Evolutionary conservation across 1,139 yeast species (phyloP).

Genomic region (Debaryomyces robertsiae): DNA sequence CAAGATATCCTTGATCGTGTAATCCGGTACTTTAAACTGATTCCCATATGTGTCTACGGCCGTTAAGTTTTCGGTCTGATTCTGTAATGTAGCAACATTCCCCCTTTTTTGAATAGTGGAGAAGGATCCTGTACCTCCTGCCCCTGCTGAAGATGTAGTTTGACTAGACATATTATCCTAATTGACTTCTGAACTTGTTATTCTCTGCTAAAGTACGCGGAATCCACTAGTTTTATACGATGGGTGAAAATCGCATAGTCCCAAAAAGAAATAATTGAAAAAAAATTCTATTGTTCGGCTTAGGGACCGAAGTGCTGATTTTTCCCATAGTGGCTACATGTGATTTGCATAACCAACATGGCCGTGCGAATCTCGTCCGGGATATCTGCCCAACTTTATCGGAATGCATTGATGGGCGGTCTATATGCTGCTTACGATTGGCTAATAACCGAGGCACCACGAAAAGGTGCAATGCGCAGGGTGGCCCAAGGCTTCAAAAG

Average conservation of each 20-base stretch:
- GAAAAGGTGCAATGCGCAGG: no score
- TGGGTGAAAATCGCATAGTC: slow-evolving; percentile 1
- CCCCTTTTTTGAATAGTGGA: slow-evolving; percentile 33
- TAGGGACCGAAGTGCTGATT: neutral
- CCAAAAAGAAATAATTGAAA: slow-evolving; percentile 4
- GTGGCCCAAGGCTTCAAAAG: no score
- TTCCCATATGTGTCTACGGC: slow-evolving; percentile 59
- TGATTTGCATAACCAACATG: no score
- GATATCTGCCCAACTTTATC: no score
- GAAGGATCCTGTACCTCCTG: slow-evolving; percentile 10
- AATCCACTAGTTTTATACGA: no score
- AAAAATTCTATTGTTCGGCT: neutral
- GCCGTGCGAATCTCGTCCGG: no score
- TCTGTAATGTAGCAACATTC: slow-evolving; percentile 37
- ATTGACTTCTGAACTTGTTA: neutral
- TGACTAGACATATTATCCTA: slow-evolving; percentile 12
- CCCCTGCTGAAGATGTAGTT: slow-evolving; percentile 9
- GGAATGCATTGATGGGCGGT: no score
- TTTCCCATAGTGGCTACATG: no score
- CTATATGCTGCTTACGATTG: no score
- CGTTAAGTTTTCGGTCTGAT: slow-evolving; percentile 29
- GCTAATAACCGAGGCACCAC: no score
- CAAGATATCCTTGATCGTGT: slow-evolving; percentile 61
- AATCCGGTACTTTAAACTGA: slow-evolving; percentile 63
- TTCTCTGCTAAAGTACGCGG: no score